These are phyloP conservation scores for Solanum acaule DNA, from an alignment of 257 asterid genomes.

Conservation along the genomic window DNA sequence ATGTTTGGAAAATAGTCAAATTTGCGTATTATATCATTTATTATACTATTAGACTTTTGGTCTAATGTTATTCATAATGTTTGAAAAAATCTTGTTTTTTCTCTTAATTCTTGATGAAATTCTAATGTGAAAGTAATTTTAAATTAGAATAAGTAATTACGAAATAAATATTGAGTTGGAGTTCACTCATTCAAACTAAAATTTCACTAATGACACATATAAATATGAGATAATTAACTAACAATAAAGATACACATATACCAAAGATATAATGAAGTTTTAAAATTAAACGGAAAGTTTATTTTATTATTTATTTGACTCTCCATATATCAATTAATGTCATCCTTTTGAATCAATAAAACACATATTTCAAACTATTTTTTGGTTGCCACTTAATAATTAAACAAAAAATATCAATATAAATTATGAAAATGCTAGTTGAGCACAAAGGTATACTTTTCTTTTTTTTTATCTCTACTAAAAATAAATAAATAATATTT, in stretches of 20 bases:
- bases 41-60: background rate
- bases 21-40: background rate
- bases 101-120: background rate
- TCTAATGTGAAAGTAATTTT: background rate
- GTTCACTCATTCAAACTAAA: background rate
- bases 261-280: background rate
- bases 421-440: background rate
- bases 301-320: background rate
- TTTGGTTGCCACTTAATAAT: background rate
- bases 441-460: background rate
- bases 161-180: background rate
- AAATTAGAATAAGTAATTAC: background rate
- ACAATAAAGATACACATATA: background rate
- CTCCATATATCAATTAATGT: background rate
- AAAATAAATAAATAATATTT: background rate
- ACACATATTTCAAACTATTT: background rate
- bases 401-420: background rate
- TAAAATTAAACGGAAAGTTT: fast-evolving
- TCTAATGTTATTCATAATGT: background rate
- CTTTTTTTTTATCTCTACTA: background rate
- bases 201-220: background rate
- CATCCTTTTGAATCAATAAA: background rate
- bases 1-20: background rate
- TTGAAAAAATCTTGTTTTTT: background rate
- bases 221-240: background rate